Evolutionary conservation across 225 moss, liverwort and hornwort genomes (phyloP), one percentile per base, ranked within the genome.

Genomic region (Polytrichum formosum): DNA sequence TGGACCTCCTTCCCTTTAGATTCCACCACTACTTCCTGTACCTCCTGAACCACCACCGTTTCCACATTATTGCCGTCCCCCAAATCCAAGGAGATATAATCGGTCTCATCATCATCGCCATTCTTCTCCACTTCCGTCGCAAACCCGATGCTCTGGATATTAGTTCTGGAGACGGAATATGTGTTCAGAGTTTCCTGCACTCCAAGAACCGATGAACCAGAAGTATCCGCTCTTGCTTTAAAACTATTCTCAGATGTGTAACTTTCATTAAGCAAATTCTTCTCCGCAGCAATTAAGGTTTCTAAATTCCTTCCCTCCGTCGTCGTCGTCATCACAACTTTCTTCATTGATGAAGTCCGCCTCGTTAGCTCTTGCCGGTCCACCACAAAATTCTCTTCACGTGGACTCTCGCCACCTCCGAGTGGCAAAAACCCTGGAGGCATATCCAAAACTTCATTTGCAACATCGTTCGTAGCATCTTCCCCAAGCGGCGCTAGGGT

Each of bases 1-100:
- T 75, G 81, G 75, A 74, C 77, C 27, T 72, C 74, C 74, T 83
- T 84, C 26, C 82, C 84, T 63, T 79, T 81, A 10, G 54, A 55
- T 37, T 66, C 27, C 72, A 61, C 66, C 23, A 22, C n/a, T 23
- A 20, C 58, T 23, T 58, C 58, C 16, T 46, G 46, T 26, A 33
- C 72, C 46, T 80, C 81, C 72, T 80, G 81, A 61, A 76, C 70
- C 60, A 72, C 58, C 58, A 58, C 21, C 23, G 21, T 58, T 29
- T 66, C 64, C 70, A 75, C 78, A 23, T 53, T 67, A 76, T 78
- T 69, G 61, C 27, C 80, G 33, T 80, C 85, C 23, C 54, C 74
- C 26, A 81, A 33, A 18, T 93, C 84, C 81, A 96, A 77, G 7
- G 93, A 85, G 65, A 96, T 87, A 61, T 87, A 96, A 53, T 82